A percentile compares a stretch with the other conserved stretches of the same genome.
These are phyloP conservation scores for Penicillium manginii DNA, from an alignment of 495 filamentous ascomycete genomes.

Conservation along the genomic window DNA sequence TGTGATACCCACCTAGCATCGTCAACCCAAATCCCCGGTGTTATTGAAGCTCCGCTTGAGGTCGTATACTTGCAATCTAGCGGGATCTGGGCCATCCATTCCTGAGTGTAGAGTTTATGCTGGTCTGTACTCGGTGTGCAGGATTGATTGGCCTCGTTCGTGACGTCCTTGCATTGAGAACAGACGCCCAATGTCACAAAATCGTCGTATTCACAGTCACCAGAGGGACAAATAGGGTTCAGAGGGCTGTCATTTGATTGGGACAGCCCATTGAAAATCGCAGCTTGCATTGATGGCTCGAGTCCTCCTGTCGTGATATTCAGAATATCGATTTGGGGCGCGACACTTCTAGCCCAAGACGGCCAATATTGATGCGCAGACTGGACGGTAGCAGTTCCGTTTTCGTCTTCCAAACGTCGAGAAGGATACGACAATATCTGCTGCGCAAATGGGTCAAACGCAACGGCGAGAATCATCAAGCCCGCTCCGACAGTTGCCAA, in stretches of 20 bases:
- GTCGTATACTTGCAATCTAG: slow-evolving; percentile 8
- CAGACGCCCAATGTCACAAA: slow-evolving; percentile 19
- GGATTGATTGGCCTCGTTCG: slow-evolving; percentile 6
- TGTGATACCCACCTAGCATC: not conserved
- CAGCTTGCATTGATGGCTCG: not conserved
- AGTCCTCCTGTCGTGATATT: not conserved
- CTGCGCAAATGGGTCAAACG: slow-evolving; percentile 17
- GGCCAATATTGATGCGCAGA: not conserved
- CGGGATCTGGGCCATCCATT: not conserved
- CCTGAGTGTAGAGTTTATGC: not conserved
- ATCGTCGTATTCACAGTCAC: slow-evolving; percentile 9
- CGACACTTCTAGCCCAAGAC: not conserved
- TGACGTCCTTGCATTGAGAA: slow-evolving; percentile 15
- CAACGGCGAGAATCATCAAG: slow-evolving; percentile 7
- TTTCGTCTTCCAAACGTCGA: not conserved
- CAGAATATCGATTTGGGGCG: not conserved
- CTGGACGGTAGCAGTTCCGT: not conserved
- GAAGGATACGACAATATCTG: slow-evolving; percentile 11
- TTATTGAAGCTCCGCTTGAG: not conserved
- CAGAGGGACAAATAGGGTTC: slow-evolving; percentile 4
- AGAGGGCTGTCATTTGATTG: slow-evolving; percentile 5
- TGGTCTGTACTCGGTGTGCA: not conserved
- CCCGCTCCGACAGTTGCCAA: slow-evolving; percentile 4
- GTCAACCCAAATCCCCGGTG: not conserved
- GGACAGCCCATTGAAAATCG: slow-evolving; percentile 8